Evolutionary conservation across 2,329 filamentous ascomycete genomes (phyloP).

Genomic region (Pezicula neosporulosa): DNA sequence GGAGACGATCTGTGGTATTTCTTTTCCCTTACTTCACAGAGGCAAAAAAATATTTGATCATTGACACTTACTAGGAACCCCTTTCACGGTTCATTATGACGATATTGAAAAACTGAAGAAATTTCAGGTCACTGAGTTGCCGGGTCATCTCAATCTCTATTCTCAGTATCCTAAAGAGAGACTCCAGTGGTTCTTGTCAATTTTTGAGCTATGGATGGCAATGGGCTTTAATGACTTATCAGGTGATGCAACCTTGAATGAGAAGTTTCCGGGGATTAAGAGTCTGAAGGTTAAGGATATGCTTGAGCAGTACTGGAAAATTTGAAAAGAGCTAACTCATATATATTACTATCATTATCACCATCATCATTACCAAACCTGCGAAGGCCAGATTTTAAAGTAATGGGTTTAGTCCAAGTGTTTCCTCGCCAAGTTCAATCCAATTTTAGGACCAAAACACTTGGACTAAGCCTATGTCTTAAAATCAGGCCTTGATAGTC

Average conservation of each 20-base stretch:
- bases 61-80: background rate
- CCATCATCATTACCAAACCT: too few relatives aligned
- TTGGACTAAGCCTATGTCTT: too few relatives aligned
- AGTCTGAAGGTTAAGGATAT: constrained; percentile 10
- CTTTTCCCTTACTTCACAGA: too few relatives aligned
- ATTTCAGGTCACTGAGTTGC: constrained; percentile 12
- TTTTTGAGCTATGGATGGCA: constrained; percentile 14
- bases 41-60: too few relatives aligned
- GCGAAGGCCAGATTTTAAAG: too few relatives aligned
- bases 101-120: constrained; percentile 16
- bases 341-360: too few relatives aligned
- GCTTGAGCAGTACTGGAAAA: background rate
- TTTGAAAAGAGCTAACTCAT: too few relatives aligned
- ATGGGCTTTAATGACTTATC: constrained; percentile 8
- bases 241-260: constrained; percentile 10
- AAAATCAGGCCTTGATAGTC: too few relatives aligned
- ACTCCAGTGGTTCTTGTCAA: constrained; percentile 16
- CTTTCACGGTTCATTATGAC: constrained; percentile 22
- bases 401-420: too few relatives aligned
- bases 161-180: constrained; percentile 16
- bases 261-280: constrained; percentile 15
- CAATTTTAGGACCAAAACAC: too few relatives aligned
- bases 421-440: too few relatives aligned
- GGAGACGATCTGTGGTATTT: constrained; percentile 12
- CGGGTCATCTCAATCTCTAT: constrained; percentile 17